These are phyloP conservation scores for Populus hybrid DNA, from an alignment of 441 rosid genomes.

Conservation along the genomic window DNA sequence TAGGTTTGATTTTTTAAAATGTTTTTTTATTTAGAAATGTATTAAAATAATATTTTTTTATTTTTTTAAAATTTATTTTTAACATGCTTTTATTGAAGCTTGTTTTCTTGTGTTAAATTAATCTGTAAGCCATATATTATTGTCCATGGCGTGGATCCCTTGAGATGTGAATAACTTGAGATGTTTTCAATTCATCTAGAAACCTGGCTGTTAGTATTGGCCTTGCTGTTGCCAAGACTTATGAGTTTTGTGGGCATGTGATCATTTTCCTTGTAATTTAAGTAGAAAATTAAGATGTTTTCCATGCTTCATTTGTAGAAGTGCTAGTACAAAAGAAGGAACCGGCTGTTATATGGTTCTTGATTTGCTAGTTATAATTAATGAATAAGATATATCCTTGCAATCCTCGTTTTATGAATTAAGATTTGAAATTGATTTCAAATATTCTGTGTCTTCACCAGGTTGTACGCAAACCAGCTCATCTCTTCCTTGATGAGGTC, in stretches of 20 bases:
- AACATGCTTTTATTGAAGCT: background rate
- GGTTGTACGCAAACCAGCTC: slow-evolving; percentile 93
- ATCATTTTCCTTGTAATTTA: background rate
- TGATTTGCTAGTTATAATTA: background rate
- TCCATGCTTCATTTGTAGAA: background rate
- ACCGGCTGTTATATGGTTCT: background rate
- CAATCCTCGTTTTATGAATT: background rate
- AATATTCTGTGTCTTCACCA: slow-evolving; percentile 12
- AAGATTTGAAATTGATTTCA: background rate
- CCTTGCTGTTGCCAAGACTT: background rate
- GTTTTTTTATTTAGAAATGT: no score
- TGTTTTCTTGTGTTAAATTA: no score
- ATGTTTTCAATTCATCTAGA: no score
- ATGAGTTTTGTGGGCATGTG: background rate
- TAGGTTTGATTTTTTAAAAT: no score
- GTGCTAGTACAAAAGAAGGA: background rate
- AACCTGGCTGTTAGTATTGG: background rate
- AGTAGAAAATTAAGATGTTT: background rate
- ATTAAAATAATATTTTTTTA: no score
- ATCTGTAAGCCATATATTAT: no score
- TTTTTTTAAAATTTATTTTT: no score
- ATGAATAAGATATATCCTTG: background rate
- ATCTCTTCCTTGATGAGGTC: slow-evolving; percentile 70
- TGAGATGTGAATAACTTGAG: no score
- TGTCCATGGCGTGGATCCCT: no score